Evolutionary conservation across 805 yeast species (phyloP).

Genomic region (Yamadazyma ubonensis): DNA sequence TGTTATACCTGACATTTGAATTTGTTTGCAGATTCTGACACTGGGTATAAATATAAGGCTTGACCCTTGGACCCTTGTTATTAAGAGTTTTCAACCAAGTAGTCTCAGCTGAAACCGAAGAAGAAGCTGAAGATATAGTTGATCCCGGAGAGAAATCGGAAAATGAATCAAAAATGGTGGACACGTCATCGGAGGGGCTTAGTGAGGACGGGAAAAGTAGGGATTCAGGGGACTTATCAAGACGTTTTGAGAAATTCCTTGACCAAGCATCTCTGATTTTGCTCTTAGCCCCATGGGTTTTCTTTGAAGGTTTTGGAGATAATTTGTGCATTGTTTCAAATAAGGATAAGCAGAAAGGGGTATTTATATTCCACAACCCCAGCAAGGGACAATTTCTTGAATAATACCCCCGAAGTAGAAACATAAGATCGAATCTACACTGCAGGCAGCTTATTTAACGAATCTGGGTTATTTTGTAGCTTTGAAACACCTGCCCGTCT

Average conservation of each 20-base stretch:
- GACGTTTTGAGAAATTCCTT: not conserved
- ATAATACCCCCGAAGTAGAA: no score
- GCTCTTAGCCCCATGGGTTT: no score
- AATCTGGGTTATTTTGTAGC: not conserved
- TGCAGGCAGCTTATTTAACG: not conserved
- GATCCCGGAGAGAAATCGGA: conserved; percentile 2
- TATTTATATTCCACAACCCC: not conserved
- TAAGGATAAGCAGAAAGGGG: not conserved
- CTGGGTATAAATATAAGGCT: conserved; percentile 6
- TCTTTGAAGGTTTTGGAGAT: not conserved
- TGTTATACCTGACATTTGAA: not conserved
- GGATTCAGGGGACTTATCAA: not conserved
- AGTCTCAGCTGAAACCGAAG: not conserved
- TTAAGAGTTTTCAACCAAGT: not conserved
- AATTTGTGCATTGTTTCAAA: not conserved
- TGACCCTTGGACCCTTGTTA: conserved; percentile 6
- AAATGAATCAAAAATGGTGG: conserved; percentile 4
- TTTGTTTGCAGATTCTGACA: conserved; percentile 1
- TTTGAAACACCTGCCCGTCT: not conserved
- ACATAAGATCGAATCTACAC: not conserved
- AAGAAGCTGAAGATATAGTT: conserved; percentile 3
- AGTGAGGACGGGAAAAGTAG: conserved; percentile 12
- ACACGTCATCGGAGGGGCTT: conserved; percentile 8
- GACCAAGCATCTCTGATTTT: conserved; percentile 5
- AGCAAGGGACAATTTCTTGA: no score